Percentiles rank a stretch among this genome's conserved stretches.
phyloP scores from a whole-genome alignment of 805 yeast species.

The Candida boidinii region DNA sequence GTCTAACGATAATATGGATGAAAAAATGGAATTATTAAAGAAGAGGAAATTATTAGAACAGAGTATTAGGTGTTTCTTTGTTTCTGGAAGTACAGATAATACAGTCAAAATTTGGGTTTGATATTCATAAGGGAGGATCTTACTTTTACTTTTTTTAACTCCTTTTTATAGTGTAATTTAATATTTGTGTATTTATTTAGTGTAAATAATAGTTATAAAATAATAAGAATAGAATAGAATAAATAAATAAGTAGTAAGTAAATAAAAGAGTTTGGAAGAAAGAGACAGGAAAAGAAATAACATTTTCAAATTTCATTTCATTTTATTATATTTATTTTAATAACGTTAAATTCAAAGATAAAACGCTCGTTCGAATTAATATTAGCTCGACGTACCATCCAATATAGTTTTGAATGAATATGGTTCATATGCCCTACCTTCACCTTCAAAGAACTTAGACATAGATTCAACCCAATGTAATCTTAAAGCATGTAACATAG shows the following conservation, averaged over 20 bases:
- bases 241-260: too few relatives aligned
- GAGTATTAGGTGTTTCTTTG: slow-evolving; percentile 52
- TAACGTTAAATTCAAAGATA: too few relatives aligned
- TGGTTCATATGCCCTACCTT: slow-evolving; percentile 88
- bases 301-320: too few relatives aligned
- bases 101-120: slow-evolving; percentile 45
- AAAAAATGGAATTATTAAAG: slow-evolving; percentile 14
- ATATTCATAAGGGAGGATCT: not conserved
- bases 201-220: too few relatives aligned
- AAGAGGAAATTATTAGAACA: slow-evolving; percentile 26
- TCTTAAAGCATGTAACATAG: slow-evolving; percentile 97
- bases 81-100: slow-evolving; percentile 57
- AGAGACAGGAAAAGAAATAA: too few relatives aligned
- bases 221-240: too few relatives aligned
- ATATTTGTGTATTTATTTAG: not conserved
- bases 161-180: not conserved
- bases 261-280: too few relatives aligned
- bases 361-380: too few relatives aligned
- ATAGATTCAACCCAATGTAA: slow-evolving; percentile 99
- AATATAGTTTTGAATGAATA: slow-evolving; percentile 48
- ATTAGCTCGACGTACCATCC: too few relatives aligned
- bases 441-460: slow-evolving; percentile 98
- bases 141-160: not conserved
- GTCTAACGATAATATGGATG: too few relatives aligned
- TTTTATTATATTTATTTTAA: too few relatives aligned